Base-by-base conservation (phyloP, 148 eudicot genomes). In the Limonium bicolor region DNA sequence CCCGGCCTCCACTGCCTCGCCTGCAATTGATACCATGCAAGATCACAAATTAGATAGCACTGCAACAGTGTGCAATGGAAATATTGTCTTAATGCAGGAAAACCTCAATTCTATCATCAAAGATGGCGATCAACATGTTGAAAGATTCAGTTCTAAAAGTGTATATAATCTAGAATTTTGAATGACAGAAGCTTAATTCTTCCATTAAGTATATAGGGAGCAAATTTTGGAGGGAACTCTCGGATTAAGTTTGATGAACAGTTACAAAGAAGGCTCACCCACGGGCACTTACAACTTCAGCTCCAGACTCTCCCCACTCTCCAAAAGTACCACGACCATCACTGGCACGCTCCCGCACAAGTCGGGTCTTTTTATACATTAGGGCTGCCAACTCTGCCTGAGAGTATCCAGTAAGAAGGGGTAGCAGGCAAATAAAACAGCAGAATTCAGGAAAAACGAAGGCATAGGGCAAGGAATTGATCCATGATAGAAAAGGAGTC, bases 331-430 rank as follows among this genome's bases (percentile, higher is more conserved):
- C 67, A 35, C 84, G 79, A 49, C 97, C 97, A 75, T 58, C 75
- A 50, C 63, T 33, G 22, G 77, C 82, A 55, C 95, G 95, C 35
- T 66, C 60, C 27, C 97, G 93, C 31, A 90, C 93, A 64, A 90
- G 95, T 46, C 97, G 68, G 27, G 79, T 58, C 63, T 69, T 77
- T 66, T 80, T 77, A 55, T 84, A 90, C 97, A 73, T 90, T 23
- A 90, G 61, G 53, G 97, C 92, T 34, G 97, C 97, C 67, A 90
- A 67, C 80, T 84, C 87, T 43, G 97, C 87, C 97, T 90, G 66
- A 48, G 43, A 41, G 14, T 36, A 44, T 48, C 39, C 41, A 29
- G 50, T 48, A 34, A 61, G 36, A 46, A 27, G 15, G 46, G 21
- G 6, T 33, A 5, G 24, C 4, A 43, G 3, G 16, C 9, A 8